Conservation (phyloP, 208 protist genomes). For the Acanthamoeba royreba region DNA sequence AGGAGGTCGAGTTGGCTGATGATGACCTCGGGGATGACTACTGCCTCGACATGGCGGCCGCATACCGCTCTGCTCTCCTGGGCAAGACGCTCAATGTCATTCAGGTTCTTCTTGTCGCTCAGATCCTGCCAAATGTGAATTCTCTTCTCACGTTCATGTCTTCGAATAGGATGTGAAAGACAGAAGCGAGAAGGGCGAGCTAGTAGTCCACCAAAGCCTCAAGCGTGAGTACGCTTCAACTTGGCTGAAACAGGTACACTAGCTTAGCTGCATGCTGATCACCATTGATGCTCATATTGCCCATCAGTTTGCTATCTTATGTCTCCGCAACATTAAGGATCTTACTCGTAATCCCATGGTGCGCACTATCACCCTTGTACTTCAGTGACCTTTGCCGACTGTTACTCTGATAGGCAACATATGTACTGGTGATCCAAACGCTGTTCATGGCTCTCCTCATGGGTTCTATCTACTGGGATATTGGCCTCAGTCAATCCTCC, state of each 20-base stretch:
- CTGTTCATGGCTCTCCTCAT: not conserved
- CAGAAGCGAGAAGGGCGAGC: not conserved
- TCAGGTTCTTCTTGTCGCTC: too few relatives aligned
- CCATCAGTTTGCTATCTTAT: not conserved
- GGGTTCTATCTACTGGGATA: not conserved
- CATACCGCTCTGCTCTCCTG: not conserved
- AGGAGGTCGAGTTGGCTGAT: not conserved
- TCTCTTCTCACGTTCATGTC: too few relatives aligned
- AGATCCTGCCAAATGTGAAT: too few relatives aligned
- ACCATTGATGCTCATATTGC: too few relatives aligned
- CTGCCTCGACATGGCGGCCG: not conserved
- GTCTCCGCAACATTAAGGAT: not conserved
- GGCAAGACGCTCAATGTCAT: not conserved
- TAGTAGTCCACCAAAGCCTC: not conserved
- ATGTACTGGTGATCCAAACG: not conserved
- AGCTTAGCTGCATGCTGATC: not conserved
- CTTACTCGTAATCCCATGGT: not conserved
- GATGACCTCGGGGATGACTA: not conserved
- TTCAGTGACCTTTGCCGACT: not conserved
- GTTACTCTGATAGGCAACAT: not conserved
- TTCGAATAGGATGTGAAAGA: not conserved
- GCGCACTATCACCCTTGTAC: too few relatives aligned
- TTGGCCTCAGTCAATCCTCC: not conserved
- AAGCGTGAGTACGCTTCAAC: not conserved
- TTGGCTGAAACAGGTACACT: not conserved